Conservation (phyloP, 257 asterid genomes). For the Solanum chmielewskii region DNA sequence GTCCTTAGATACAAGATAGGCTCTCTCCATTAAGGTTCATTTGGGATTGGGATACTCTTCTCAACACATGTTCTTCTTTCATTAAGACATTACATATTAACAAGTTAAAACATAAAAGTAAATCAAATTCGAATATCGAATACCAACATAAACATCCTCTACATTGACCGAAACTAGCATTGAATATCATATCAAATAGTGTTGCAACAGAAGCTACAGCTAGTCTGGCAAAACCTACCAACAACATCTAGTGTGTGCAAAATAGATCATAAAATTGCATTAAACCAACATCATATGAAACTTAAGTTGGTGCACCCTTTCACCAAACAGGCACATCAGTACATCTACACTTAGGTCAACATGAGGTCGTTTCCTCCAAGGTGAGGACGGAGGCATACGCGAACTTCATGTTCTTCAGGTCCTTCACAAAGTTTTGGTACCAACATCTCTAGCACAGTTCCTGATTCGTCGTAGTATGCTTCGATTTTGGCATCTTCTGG, state of each 20-base stretch:
- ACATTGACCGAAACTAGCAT: too few relatives aligned
- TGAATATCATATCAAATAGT: background rate
- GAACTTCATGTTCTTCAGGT: constrained; percentile 90
- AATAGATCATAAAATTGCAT: background rate
- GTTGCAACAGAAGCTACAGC: background rate
- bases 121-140: too few relatives aligned
- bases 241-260: background rate
- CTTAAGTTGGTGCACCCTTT: background rate
- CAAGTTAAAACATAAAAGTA: too few relatives aligned
- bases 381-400: constrained; percentile 79
- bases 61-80: background rate
- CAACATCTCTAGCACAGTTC: constrained; percentile 70
- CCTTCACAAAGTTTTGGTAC: constrained; percentile 77
- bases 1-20: background rate
- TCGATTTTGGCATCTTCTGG: constrained; percentile 89
- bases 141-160: too few relatives aligned
- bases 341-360: constrained; percentile 34
- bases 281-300: background rate
- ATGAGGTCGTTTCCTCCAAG: constrained; percentile 53
- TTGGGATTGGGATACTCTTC: background rate
- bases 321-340: background rate
- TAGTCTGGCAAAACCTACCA: background rate
- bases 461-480: constrained; percentile 76
- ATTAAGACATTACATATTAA: too few relatives aligned
- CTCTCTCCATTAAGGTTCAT: background rate